Evolutionary conservation across 345 rosid species (phyloP).

Genomic region (Eucalyptus victrix): DNA sequence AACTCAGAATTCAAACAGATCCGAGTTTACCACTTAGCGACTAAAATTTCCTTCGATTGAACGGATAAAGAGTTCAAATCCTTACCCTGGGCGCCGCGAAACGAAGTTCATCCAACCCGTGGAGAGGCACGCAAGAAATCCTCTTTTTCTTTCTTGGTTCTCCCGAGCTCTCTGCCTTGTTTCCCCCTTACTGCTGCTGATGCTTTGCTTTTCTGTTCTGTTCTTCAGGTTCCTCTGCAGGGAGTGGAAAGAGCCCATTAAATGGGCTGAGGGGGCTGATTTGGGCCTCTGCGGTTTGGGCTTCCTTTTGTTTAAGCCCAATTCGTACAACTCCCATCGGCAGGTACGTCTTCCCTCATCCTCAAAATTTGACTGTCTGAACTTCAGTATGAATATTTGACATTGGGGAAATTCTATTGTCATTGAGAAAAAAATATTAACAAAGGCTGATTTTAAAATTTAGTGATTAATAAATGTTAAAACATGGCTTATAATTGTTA

Average conservation of each 20-base stretch:
- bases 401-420: too few species aligned
- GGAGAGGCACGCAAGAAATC: background rate
- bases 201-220: background rate
- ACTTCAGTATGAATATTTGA: too few species aligned
- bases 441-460: too few species aligned
- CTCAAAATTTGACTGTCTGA: too few species aligned
- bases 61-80: background rate
- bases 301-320: background rate
- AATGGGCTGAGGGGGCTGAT: background rate
- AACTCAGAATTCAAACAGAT: background rate
- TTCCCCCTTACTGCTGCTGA: rapidly evolving
- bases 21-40: background rate
- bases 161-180: background rate
- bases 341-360: background rate
- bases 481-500: too few species aligned
- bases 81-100: background rate
- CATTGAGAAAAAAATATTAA: too few species aligned
- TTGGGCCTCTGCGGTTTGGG: background rate
- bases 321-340: background rate
- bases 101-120: background rate
- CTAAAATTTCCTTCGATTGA: background rate
- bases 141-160: too few species aligned
- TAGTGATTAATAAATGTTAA: too few species aligned
- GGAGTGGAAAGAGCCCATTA: background rate
- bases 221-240: background rate